Evolutionary conservation across 495 filamentous ascomycete genomes (phyloP).

Genomic region (Hypoxylon perforatum): DNA sequence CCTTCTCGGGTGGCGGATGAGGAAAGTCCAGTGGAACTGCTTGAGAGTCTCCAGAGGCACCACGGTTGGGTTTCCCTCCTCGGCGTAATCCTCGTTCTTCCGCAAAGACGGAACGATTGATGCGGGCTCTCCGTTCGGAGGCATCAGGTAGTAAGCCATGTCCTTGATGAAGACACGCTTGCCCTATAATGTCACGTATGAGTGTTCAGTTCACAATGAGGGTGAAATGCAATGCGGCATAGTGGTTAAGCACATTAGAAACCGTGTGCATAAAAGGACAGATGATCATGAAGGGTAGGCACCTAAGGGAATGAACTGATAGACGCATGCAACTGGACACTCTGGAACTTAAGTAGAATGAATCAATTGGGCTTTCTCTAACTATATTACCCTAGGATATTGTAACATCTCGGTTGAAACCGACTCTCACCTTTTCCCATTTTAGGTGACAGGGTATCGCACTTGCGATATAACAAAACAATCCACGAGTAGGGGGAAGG

Average conservation of each 20-base stretch:
- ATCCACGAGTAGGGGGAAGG: constrained; percentile 4
- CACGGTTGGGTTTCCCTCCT: constrained; percentile 79
- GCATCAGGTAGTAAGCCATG: constrained; percentile 88
- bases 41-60: constrained; percentile 74
- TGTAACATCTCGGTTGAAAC: neutral
- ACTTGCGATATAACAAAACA: constrained; percentile 22
- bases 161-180: constrained; percentile 98
- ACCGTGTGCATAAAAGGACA: neutral
- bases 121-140: constrained; percentile 73
- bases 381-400: neutral
- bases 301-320: neutral
- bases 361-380: neutral
- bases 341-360: neutral
- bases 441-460: constrained; percentile 7
- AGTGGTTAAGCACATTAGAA: neutral
- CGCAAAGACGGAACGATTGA: constrained; percentile 79
- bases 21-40: constrained; percentile 92
- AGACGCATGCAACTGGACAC: neutral
- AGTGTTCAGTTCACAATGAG: constrained; percentile 18
- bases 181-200: constrained; percentile 53
- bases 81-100: constrained; percentile 64
- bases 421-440: neutral
- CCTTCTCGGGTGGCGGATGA: constrained; percentile 90
- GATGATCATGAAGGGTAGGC: neutral
- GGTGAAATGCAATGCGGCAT: constrained; percentile 17